Base-by-base conservation (phyloP, 2,329 filamentous ascomycete species). In the Neoarthrinium moseri region DNA sequence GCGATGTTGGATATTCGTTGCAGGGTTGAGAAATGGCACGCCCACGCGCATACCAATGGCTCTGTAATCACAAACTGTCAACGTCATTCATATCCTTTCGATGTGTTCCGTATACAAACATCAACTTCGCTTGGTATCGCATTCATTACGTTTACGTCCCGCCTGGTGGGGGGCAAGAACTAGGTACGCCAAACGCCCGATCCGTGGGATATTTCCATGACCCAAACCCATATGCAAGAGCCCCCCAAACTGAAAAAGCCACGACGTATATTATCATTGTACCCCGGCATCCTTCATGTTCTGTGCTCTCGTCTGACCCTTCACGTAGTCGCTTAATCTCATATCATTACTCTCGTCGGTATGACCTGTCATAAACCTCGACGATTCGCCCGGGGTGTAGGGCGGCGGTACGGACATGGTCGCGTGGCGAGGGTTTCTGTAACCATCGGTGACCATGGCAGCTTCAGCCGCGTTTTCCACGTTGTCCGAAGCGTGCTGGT, bases 1-100 rank as follows among this genome's bases (percentile, higher is more conserved):
- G 75, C 18, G 73, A 83, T 53, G 80, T 87, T 26, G 85, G 83
- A 15, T 90, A 74, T 59, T 84, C 81, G 18, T 70, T 82, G 49
- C 63, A 75, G 50, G 82, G 77, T 15, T 83, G 61, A 69, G 4
- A 38, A 15, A 10, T n/a, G n/a, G n/a, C n/a, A n/a, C n/a, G n/a
- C n/a, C n/a, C n/a, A n/a, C n/a, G n/a, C n/a, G n/a, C n/a, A n/a
- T n/a, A n/a, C n/a, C n/a, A n/a, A n/a, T n/a, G n/a, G n/a, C n/a
- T n/a, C n/a, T n/a, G n/a, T n/a, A n/a, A n/a, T n/a, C n/a, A n/a
- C n/a, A n/a, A n/a, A n/a, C n/a, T n/a, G n/a, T n/a, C n/a, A n/a
- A n/a, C n/a, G n/a, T n/a, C n/a, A n/a, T n/a, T n/a, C n/a, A n/a
- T n/a, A n/a, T n/a, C n/a, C n/a, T n/a, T n/a, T n/a, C n/a, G n/a